Base-by-base conservation (phyloP, 768 basidiomycete species). In the Collybia sordida region DNA sequence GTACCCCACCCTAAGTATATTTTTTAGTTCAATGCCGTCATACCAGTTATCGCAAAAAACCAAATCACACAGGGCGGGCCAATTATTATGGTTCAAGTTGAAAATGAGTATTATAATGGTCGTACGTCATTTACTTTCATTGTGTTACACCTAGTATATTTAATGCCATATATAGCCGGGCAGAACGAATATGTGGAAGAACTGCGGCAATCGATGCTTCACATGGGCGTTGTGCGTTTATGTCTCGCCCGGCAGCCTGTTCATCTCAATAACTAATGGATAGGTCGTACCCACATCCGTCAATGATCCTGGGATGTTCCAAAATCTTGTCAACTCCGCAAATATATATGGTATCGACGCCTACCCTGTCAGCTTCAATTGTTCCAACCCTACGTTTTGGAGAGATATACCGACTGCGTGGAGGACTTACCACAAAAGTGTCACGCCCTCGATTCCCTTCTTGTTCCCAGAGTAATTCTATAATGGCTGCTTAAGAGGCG, bases 321-420 rank as follows among this genome's bases (percentile, higher is more conserved):
- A 28, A 18, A 57, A 54, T 34, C 47, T 57, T 37, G 50, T 57
- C 7, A 45, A 51, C 44, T 50, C 56, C 24, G 53, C 53, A 27
- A 35, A 57, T 22, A 57, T 57, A 23, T 57, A 57, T 15, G 53
- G 53, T 4, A 52, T 57, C 36, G 56, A 57, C 41, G 56, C 56
- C 36, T 57, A 57, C 24, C 56, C 56, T 40, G 51, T 52, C 19
- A 49, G 56, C 31, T 57, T 57, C 37, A 49, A 57, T 19, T 57
- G 56, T 17, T 37, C 56, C 12, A 42, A 54, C 24, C 53, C 56
- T 14, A 50, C 37, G 1, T 12, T 49, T 28, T 57, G 56, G 56
- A 54, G 53, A 45, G 53, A 51, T 24, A 51, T 57, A 15, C 56
- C 56, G 5, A 57, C 56, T 0, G 51, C 52, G 3, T 57, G 56